Percentiles rank a stretch among this genome's conserved stretches.
Evolutionary conservation across 768 basidiomycete genomes (phyloP).

Genomic region (Kwoniella bestiolae): DNA sequence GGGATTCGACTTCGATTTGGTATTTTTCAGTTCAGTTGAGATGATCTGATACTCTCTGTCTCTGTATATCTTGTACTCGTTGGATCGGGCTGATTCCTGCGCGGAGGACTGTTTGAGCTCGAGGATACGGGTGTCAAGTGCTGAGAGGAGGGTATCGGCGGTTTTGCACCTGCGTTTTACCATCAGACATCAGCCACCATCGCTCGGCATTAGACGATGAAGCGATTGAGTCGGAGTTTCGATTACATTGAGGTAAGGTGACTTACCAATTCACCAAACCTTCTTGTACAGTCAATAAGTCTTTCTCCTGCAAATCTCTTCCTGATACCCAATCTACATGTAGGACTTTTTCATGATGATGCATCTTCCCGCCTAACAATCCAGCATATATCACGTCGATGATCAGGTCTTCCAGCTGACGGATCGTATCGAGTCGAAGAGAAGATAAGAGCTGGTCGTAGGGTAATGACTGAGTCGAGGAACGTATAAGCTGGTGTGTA

Average conservation of each 20-base stretch:
- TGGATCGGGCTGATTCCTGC: not conserved
- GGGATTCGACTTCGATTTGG: not conserved
- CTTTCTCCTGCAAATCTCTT: conserved; percentile 66
- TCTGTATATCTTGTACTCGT: conserved; percentile 10
- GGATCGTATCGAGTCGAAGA: conserved; percentile 76
- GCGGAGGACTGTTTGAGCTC: not conserved
- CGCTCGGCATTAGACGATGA: too few relatives aligned
- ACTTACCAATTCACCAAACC: conserved; percentile 55
- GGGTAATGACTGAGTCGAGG: conserved; percentile 68
- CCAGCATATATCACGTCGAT: conserved; percentile 96
- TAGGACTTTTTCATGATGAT: conserved; percentile 86
- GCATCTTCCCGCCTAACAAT: conserved; percentile 84
- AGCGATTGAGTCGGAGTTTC: too few relatives aligned
- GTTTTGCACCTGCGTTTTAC: conserved; percentile 32
- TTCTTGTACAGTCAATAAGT: conserved; percentile 28
- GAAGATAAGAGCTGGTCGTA: conserved; percentile 73
- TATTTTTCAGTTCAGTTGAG: not conserved
- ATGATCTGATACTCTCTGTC: conserved; percentile 14
- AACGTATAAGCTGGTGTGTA: not conserved
- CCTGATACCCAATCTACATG: conserved; percentile 94
- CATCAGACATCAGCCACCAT: too few relatives aligned
- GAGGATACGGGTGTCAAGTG: conserved; percentile 17
- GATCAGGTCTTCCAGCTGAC: conserved; percentile 92
- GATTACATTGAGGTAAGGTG: not conserved
- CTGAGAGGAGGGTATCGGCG: conserved; percentile 15